Base-by-base conservation (phyloP, 2,329 filamentous ascomycete species). In the Ascochyta fabae region DNA sequence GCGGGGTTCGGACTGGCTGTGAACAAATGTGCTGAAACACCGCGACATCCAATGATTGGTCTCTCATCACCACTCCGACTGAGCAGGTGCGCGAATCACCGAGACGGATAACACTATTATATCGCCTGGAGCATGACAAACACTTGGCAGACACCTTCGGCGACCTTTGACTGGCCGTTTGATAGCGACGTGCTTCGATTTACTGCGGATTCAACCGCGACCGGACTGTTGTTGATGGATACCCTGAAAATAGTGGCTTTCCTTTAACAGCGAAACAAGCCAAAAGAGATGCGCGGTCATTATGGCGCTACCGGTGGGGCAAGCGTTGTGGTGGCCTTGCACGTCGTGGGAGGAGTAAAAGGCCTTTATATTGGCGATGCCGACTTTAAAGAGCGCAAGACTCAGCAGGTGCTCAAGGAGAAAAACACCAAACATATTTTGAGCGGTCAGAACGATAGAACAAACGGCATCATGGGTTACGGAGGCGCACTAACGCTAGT, bases 401-500 rank as follows among this genome's bases (percentile, higher is more conserved):
- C 33, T n/a, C 52, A 49, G 40, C 45, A 22, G 22, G 16, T 48
- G 8, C 19, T 54, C 7, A 33, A 44, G 19, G 40, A 48, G 4
- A 15, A n/a, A 13, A 29, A 29, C 6, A 35, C 19, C 27, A 6
- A 3, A 2, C 9, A n/a, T 22, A 34, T n/a, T 8, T 24, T 12
- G 6, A 40, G 8, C 19, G 9, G 12, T 10, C 26, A 43, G n/a
- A 45, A 48, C 19, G 7, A 45, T 15, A 27, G 40, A 26, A 29
- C 19, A 34, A 34, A 44, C 33, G 45, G 45, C 19, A 39, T 54
- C 27, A 44, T 57, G 33, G 43, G 31, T 35, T 38, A 41, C 70
- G 73, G 71, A 40, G 75, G 76, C 51, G 71, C 62, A 27, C 61
- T 78, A 40, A 74, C 74, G 12, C 50, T 78, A 23, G 63, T 78